phyloP scores from a whole-genome alignment of 2,329 filamentous ascomycete genomes.

The Karstenula rhodostoma region DNA sequence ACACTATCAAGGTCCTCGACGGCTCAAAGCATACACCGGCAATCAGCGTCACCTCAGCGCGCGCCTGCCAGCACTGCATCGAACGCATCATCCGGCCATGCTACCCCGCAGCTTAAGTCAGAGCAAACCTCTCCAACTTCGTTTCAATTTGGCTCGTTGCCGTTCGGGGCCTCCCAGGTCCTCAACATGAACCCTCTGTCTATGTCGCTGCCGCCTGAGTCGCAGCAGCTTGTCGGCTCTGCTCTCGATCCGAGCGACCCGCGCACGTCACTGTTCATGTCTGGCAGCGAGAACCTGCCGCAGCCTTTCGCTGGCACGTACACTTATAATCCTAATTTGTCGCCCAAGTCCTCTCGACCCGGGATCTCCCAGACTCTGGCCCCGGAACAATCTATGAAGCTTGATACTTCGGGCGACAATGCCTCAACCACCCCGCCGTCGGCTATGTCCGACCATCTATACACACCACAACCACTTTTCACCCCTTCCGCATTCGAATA shows the following conservation, averaged over 20 bases:
- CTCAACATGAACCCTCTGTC: conserved; percentile 56
- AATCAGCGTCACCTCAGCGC: conserved; percentile 35
- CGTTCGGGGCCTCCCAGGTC: conserved; percentile 36
- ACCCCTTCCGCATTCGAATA: conserved; percentile 15
- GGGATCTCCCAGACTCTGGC: conserved; percentile 17
- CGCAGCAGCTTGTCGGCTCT: conserved; percentile 61
- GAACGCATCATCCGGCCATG: conserved; percentile 30
- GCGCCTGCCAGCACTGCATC: conserved; percentile 23
- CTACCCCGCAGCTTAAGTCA: conserved; percentile 30
- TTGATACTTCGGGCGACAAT: background rate
- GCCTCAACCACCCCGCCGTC: conserved; percentile 5
- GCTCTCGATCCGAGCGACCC: conserved; percentile 56
- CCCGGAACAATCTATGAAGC: conserved; percentile 12
- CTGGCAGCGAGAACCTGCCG: conserved; percentile 51
- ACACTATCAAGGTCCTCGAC: conserved; percentile 33
- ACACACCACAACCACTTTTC: conserved; percentile 4
- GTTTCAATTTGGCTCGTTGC: conserved; percentile 18
- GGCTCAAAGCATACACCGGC: conserved; percentile 30
- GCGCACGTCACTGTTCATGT: conserved; percentile 57
- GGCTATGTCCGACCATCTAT: conserved; percentile 9
- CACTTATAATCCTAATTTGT: conserved; percentile 55
- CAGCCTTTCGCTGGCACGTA: conserved; percentile 53
- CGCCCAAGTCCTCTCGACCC: conserved; percentile 36
- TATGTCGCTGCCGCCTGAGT: conserved; percentile 60
- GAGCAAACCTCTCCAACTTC: conserved; percentile 25